Percentiles rank a stretch among this genome's conserved stretches.
phyloP scores from a whole-genome alignment of 257 asterid genomes.

The Craterostigma plantagineum region DNA sequence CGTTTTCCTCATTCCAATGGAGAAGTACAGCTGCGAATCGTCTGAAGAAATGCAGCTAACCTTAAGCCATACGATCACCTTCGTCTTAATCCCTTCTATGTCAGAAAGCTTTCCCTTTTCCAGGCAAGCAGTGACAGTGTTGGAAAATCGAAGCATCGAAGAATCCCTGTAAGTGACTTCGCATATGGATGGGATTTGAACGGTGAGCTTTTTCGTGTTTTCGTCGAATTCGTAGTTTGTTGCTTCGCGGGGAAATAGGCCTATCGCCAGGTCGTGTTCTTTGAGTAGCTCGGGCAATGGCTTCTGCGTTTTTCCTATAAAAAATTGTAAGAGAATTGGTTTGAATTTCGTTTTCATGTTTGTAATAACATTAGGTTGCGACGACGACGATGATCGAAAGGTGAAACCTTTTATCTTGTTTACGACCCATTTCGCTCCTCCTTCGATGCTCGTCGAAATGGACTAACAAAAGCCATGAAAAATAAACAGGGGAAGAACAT shows the following conservation, averaged over 20 bases:
- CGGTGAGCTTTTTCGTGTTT: constrained; percentile 38
- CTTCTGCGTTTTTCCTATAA: constrained; percentile 55
- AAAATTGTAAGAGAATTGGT: not conserved
- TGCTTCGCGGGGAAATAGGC: constrained; percentile 63
- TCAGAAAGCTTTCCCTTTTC: constrained; percentile 47
- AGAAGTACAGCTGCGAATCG: constrained; percentile 43
- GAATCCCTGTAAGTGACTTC: constrained; percentile 56
- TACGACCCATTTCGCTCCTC: constrained; percentile 54
- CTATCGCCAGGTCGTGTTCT: constrained; percentile 44
- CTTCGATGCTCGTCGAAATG: constrained; percentile 32
- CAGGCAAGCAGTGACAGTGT: constrained; percentile 34
- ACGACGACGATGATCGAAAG: not conserved
- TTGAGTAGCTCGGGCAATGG: constrained; percentile 47
- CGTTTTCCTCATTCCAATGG: constrained; percentile 69
- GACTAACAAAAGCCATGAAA: too few species aligned
- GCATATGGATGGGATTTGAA: constrained; percentile 38
- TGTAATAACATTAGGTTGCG: too few species aligned
- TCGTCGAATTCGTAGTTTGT: constrained; percentile 62
- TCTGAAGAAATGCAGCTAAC: constrained; percentile 65
- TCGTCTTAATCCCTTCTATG: constrained; percentile 40
- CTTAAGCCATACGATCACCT: constrained; percentile 46
- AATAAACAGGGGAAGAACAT: too few species aligned
- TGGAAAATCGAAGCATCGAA: constrained; percentile 41
- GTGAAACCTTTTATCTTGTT: constrained; percentile 37
- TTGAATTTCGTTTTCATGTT: not conserved